Base-by-base conservation (phyloP, 169 alveolate genomes). In the Plasmodium ovale region DNA sequence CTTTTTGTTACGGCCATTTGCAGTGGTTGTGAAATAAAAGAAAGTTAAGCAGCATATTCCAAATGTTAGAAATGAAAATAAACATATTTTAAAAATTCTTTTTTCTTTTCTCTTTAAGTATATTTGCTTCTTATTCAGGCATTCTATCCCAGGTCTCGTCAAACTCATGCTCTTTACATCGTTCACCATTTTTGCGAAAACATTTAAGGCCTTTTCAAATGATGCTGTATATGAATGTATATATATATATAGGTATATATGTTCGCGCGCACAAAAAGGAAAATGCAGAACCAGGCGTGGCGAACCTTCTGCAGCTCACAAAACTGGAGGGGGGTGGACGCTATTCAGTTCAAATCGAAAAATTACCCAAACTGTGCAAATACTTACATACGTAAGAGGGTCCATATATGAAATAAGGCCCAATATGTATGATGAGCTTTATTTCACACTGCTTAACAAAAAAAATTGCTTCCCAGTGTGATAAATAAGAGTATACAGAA, bases 61-160 rank as follows among this genome's bases (percentile, higher is more conserved):
- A 49, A 77, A 59, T 16, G 88, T 44, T 14, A 64, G 29, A 19
- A 77, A 14, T 60, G 74, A 37, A 67, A 60, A 77, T 21, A 27
- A 5, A 68, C 68, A 77, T 60, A 62, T 33, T 53, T 47, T 42
- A 1, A 77, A 2, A n/a, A 51, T 60, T 39, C 16, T 77, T 54
- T 54, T 77, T 19, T 62, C 65, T n/a, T 68, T 62, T 33, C 14
- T 62, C 47, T 77, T 77, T 21, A 54, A 21, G 35, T 27, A 39
- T 68, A 19, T 60, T 12, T 49, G 23, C n/a, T 77, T 77, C 27
- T 56, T 35, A 27, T 77, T 44, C 49, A 60, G 14, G 33, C 58
- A 16, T 7, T 77, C 54, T 35, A 62, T 3, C 42, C 87, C 29
- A 25, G 58, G 29, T 27, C 14, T 21, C 58, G 79, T 21, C 59